These are phyloP conservation scores for Botrytis porri DNA, from an alignment of 2,329 filamentous ascomycete genomes.

Conservation along the genomic window DNA sequence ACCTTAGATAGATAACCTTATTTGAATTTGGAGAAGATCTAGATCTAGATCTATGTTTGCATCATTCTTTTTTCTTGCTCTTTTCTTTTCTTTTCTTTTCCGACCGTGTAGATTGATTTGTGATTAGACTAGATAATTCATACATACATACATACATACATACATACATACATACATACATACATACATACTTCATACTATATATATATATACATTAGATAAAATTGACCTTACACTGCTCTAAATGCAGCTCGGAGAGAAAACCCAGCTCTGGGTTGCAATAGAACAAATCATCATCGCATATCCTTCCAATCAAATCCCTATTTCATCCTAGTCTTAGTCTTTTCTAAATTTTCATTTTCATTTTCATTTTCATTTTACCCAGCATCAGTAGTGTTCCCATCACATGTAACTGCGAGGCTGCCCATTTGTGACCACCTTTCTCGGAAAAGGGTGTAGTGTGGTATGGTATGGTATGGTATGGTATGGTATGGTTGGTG, in stretches of 20 bases:
- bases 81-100: neutral
- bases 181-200: neutral
- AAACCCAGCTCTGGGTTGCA: neutral
- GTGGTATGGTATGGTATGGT: neutral
- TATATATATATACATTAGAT: neutral
- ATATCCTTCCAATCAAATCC: neutral
- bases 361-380: neutral
- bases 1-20: too few species aligned
- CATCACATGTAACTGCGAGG: neutral
- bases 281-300: neutral
- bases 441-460: neutral
- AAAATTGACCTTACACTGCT: neutral
- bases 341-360: neutral
- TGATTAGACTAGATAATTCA: neutral
- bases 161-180: neutral
- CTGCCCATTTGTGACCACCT: slow-evolving; percentile 14
- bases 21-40: neutral
- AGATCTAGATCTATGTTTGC: neutral
- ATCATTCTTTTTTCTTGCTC: neutral
- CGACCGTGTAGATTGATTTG: neutral
- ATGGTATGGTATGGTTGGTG: neutral
- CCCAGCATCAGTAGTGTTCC: neutral
- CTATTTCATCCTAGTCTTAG: neutral
- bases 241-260: neutral
- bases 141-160: neutral